These are phyloP conservation scores for Wickerhamomyces subpelliculosus DNA, from an alignment of 805 yeast species.

Conservation along the genomic window DNA sequence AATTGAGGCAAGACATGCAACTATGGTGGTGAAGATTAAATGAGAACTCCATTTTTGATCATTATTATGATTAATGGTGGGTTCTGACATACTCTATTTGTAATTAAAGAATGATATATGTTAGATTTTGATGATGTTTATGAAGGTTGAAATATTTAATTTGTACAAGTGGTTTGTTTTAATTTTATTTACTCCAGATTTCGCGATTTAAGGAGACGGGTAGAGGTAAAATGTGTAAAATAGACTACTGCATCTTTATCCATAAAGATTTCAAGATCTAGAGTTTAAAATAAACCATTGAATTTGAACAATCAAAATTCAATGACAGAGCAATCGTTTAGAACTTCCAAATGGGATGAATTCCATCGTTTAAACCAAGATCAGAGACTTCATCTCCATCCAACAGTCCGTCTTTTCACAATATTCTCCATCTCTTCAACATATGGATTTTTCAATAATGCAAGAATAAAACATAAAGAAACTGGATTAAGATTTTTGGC, in stretches of 20 bases:
- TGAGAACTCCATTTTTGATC: slow-evolving; percentile 12
- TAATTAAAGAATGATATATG: too few species aligned
- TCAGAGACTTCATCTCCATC: slow-evolving; percentile 41
- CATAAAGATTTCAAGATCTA: not conserved
- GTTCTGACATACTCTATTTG: too few species aligned
- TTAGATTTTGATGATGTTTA: too few species aligned
- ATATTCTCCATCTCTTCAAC: slow-evolving; percentile 32
- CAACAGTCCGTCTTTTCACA: slow-evolving; percentile 37
- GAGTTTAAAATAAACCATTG: too few species aligned
- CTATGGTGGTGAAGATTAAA: slow-evolving; percentile 39
- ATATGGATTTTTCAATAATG: slow-evolving; percentile 48
- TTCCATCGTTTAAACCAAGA: not conserved
- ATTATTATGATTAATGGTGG: not conserved
- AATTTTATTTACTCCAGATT: too few species aligned
- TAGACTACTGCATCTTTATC: too few species aligned
- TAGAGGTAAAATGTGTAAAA: too few species aligned
- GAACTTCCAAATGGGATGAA: not conserved
- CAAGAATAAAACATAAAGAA: slow-evolving; percentile 48
- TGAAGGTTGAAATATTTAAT: too few species aligned
- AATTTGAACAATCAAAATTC: not conserved
- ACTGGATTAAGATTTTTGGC: slow-evolving; percentile 61
- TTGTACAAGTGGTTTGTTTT: not conserved
- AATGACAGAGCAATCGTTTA: not conserved
- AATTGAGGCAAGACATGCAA: slow-evolving; percentile 70
- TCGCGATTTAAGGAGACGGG: too few species aligned